Conservation (phyloP, 1,139 yeast species). For the Diutina catenulata region DNA sequence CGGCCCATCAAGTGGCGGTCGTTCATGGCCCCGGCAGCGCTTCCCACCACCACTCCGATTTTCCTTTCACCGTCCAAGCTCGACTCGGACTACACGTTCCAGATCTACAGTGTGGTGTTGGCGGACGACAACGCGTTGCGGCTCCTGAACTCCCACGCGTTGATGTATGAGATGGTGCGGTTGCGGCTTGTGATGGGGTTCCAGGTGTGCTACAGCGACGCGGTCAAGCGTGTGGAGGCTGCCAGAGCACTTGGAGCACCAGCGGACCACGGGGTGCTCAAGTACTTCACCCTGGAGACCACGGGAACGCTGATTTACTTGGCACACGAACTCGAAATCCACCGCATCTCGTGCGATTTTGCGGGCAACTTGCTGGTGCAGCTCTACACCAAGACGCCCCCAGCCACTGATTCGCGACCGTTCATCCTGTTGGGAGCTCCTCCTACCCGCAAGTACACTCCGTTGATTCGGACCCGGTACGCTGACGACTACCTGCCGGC, state of each 20-base stretch:
- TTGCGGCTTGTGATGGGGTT: constrained; percentile 76
- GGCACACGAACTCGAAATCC: constrained; percentile 74
- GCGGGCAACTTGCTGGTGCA: constrained; percentile 69
- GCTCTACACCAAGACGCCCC: constrained; percentile 35
- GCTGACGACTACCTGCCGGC: constrained; percentile 56
- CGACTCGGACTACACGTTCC: constrained; percentile 43
- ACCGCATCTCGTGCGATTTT: constrained; percentile 62
- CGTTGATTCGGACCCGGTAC: constrained; percentile 67
- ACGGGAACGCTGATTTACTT: constrained; percentile 57
- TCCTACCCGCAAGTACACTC: constrained; percentile 20
- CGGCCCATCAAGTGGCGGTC: constrained; percentile 85
- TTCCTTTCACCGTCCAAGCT: constrained; percentile 67
- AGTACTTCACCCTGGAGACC: constrained; percentile 24
- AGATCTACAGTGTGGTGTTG: constrained; percentile 51
- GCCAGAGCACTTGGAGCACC: constrained; percentile 51
- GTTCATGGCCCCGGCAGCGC: constrained; percentile 81
- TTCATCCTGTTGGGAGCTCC: constrained; percentile 13
- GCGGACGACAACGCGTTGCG: constrained; percentile 42
- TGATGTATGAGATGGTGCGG: constrained; percentile 82
- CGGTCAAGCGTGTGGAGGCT: constrained; percentile 53
- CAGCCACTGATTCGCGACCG: constrained; percentile 12
- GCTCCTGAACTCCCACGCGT: constrained; percentile 42
- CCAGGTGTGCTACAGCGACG: constrained; percentile 71
- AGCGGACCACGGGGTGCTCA: constrained; percentile 31
- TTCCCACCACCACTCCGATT: constrained; percentile 69